These are phyloP conservation scores for Solioccasus polychromus DNA, from an alignment of 768 basidiomycete species.

Conservation along the genomic window DNA sequence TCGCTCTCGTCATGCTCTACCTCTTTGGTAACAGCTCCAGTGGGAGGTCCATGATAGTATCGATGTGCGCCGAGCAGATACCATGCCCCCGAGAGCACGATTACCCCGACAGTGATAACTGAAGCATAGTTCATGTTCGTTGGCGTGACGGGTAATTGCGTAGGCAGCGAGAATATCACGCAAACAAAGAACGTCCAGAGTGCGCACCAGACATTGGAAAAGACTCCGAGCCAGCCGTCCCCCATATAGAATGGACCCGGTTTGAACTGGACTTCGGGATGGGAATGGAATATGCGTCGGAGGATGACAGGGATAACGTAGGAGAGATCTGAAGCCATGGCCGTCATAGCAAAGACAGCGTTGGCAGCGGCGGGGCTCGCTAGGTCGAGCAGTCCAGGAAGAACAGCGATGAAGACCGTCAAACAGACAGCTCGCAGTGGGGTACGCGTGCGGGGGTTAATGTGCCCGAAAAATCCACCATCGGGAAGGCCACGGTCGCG, in stretches of 20 bases:
- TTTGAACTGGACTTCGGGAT: constrained; percentile 57
- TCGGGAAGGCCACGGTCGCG: constrained; percentile 56
- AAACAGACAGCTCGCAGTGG: constrained; percentile 57
- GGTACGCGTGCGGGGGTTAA: constrained; percentile 46
- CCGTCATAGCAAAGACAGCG: constrained; percentile 57
- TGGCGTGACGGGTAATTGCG: constrained; percentile 43
- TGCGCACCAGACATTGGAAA: constrained; percentile 44
- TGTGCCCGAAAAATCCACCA: constrained; percentile 51
- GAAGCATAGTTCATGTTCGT: constrained; percentile 53
- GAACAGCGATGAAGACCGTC: constrained; percentile 40
- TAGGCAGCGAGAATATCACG: constrained; percentile 51
- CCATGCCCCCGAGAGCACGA: constrained; percentile 40
- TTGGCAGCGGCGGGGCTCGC: constrained; percentile 51
- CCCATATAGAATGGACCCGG: constrained; percentile 65
- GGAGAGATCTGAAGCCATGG: constrained; percentile 49
- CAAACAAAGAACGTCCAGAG: constrained; percentile 45
- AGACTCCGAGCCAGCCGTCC: constrained; percentile 44
- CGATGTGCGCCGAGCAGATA: constrained; percentile 51
- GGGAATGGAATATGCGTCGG: constrained; percentile 48
- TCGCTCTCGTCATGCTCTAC: constrained; percentile 1
- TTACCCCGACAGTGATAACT: constrained; percentile 29
- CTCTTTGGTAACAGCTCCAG: constrained; percentile 54
- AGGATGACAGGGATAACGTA: constrained; percentile 58
- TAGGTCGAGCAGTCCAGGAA: constrained; percentile 49
- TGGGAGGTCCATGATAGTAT: constrained; percentile 58